Evolutionary conservation across 202 grass and related monocot species (phyloP).

Genomic region (Schoenoplectus triqueter): DNA sequence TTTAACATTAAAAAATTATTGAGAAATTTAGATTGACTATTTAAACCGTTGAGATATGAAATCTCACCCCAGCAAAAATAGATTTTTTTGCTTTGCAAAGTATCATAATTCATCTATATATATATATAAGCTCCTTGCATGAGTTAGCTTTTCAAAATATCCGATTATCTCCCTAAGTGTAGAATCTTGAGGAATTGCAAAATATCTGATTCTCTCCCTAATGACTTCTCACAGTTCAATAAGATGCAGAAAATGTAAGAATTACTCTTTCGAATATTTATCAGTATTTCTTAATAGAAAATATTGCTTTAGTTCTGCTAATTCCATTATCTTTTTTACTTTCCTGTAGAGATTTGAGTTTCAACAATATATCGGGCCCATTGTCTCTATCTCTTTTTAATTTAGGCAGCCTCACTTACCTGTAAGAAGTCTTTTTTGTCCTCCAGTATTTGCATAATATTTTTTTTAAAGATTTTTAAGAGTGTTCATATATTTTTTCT

Average conservation of each 20-base stretch:
- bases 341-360: conserved; percentile 78
- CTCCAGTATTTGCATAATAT: conserved; percentile 5
- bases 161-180: conserved; percentile 24
- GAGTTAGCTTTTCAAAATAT: not conserved
- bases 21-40: too few species aligned
- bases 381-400: conserved; percentile 60
- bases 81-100: too few species aligned
- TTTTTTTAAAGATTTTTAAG: not conserved
- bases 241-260: conserved; percentile 43
- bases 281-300: conserved; percentile 5
- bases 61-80: too few species aligned
- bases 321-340: conserved; percentile 9
- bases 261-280: not conserved
- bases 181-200: conserved; percentile 78
- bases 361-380: conserved; percentile 88
- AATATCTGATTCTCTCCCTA: conserved; percentile 63
- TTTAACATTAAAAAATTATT: too few species aligned
- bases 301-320: not conserved
- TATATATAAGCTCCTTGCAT: conserved; percentile 1
- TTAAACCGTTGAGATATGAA: too few species aligned
- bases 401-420: conserved; percentile 46
- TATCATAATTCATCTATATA: too few species aligned
- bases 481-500: conserved; percentile 12
- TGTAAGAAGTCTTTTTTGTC: conserved; percentile 59
- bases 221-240: conserved; percentile 51